Base-by-base conservation (phyloP, 169 alveolate genomes). In the Theileria parva region DNA sequence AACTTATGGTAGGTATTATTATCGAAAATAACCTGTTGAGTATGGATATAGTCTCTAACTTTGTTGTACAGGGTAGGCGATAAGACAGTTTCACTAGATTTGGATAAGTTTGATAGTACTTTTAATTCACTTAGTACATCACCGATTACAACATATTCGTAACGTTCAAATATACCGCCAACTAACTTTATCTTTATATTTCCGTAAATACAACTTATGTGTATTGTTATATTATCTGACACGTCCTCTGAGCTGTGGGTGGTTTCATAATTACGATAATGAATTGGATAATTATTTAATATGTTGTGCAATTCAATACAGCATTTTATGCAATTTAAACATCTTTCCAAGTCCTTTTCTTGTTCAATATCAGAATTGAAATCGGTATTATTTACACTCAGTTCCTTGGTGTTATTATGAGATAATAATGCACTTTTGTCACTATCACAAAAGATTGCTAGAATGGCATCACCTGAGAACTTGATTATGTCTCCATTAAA, bases 401-500 rank as follows among this genome's bases (percentile, higher is more conserved):
- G 8, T n/a, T 12, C 17, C n/a, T 28, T 11, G 15, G 57, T 32
- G 57, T 50, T 11, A 25, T 51, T 21, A 8, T 39, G 37, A 48
- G 61, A 27, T 8, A 7, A 8, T 44, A 37, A 27, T 17, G 32
- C 30, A 25, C 37, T 32, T 21, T 19, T 21, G 15, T 71, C 12
- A 12, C 27, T 15, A 27, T 21, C 28, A 28, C 6, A 75, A 25
- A 50, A 84, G 50, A 96, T 96, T 12, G 91, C 96, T 32, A 89
- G 74, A 39, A 93, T 92, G 0, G 96, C 97, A 55, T 87, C 96
- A 3, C 97, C 97, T 63, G 94, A 91, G 74, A 94, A 94, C 88
- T 93, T 93, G 78, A 94, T 88, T 25, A 94, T 92, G 74, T 93
- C 97, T 0, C 96, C 97, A 7, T 95, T 96, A 94, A 94, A 93